These are phyloP conservation scores for Solanum piurae DNA, from an alignment of 257 asterid genomes.

Conservation along the genomic window DNA sequence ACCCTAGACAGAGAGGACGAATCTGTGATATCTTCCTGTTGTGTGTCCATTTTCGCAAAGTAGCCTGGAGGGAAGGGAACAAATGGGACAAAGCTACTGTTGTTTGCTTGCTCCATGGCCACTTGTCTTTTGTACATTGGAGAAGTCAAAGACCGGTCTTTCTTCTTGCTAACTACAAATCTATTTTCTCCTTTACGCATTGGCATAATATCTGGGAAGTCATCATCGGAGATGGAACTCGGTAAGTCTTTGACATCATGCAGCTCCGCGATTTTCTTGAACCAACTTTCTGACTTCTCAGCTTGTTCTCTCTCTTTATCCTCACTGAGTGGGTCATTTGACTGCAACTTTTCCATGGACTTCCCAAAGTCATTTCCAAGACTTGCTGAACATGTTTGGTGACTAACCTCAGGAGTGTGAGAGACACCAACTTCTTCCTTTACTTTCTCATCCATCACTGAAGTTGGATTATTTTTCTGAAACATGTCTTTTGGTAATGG, in stretches of 20 bases:
- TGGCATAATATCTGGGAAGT: conserved; percentile 80
- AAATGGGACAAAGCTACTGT: conserved; percentile 58
- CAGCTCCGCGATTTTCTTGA: conserved; percentile 54
- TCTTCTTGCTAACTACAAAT: conserved; percentile 61
- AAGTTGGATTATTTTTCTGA: conserved; percentile 17
- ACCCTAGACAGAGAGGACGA: conserved; percentile 9
- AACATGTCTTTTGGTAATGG: conserved; percentile 28
- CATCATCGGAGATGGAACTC: conserved; percentile 57
- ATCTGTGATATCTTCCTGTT: conserved; percentile 16
- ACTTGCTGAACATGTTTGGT: conserved; percentile 6
- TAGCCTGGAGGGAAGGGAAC: conserved; percentile 98
- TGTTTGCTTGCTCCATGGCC: conserved; percentile 55
- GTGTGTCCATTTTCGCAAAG: conserved; percentile 48
- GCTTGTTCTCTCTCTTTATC: conserved; percentile 32
- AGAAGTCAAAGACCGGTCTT: conserved; percentile 67
- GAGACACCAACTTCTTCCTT: not conserved
- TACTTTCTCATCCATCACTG: conserved; percentile 3
- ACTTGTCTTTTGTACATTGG: conserved; percentile 64
- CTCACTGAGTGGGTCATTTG: conserved; percentile 9
- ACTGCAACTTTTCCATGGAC: conserved; percentile 8
- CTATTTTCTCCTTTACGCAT: conserved; percentile 72
- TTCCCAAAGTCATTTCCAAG: conserved; percentile 11
- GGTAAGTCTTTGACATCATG: conserved; percentile 61
- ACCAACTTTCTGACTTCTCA: conserved; percentile 61
- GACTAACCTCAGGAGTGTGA: conserved; percentile 9